A percentile compares a stretch with the other conserved stretches of the same genome.
Evolutionary conservation across 495 filamentous ascomycete genomes (phyloP).

Genomic region (Bathelium albidoporum): DNA sequence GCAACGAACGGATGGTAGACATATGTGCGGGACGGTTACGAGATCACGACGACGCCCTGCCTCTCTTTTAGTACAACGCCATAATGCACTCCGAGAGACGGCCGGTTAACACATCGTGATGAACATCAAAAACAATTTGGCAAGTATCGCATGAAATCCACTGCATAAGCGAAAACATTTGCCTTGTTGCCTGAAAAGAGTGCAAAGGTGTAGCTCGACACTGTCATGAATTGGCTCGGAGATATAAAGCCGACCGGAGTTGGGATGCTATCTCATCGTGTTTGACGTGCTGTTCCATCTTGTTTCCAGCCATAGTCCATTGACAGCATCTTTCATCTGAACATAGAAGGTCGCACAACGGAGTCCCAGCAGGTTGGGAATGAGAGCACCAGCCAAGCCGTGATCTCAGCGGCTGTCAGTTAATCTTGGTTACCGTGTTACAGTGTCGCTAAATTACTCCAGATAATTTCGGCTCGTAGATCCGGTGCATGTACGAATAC

Average conservation of each 20-base stretch:
- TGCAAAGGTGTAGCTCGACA: not conserved
- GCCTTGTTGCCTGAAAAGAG: not conserved
- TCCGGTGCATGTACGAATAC: not conserved
- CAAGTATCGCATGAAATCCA: too few species aligned
- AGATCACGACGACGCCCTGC: too few species aligned
- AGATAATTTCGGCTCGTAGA: not conserved
- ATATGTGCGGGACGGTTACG: too few species aligned
- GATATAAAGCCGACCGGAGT: not conserved
- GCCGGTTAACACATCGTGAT: too few species aligned
- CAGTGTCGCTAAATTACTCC: not conserved
- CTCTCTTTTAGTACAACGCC: too few species aligned
- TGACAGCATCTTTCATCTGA: not conserved
- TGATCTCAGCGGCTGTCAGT: not conserved
- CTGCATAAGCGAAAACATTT: too few species aligned
- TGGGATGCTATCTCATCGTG: not conserved
- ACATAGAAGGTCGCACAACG: not conserved
- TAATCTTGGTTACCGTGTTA: not conserved
- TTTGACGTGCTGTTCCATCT: not conserved
- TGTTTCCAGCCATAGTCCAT: not conserved
- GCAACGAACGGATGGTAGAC: too few species aligned
- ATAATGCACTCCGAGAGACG: too few species aligned
- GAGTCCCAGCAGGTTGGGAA: not conserved
- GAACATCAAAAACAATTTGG: too few species aligned
- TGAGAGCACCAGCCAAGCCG: not conserved
- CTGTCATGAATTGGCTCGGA: not conserved